Conservation (phyloP, 148 eudicot species). For the Cornus controversa region DNA sequence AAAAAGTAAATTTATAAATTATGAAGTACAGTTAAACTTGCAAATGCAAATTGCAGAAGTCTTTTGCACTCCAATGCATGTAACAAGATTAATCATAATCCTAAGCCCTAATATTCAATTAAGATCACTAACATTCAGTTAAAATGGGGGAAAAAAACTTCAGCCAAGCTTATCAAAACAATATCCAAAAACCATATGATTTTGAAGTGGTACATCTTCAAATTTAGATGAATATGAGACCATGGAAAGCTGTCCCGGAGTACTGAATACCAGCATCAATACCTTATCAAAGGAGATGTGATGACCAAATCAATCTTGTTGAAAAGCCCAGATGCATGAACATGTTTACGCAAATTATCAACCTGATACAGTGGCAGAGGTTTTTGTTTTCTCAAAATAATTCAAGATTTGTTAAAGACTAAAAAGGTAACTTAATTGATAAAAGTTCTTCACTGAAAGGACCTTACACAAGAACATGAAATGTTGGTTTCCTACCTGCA, state of each 20-base stretch:
- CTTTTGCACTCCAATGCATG: constrained; percentile 3
- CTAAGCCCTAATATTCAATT: not conserved
- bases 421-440: not conserved
- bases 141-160: too few relatives aligned
- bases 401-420: not conserved
- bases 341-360: constrained; percentile 81
- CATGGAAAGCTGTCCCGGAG: not conserved
- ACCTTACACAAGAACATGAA: not conserved
- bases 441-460: not conserved
- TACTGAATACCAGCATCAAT: constrained; percentile 16
- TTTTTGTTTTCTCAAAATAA: not conserved
- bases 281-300: constrained; percentile 89
- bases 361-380: constrained; percentile 53
- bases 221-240: not conserved
- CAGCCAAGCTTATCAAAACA: not conserved
- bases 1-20: not conserved
- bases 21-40: not conserved
- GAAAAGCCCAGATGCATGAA: constrained; percentile 66
- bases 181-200: not conserved
- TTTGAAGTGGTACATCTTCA: not conserved
- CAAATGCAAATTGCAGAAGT: too few relatives aligned
- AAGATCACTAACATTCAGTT: not conserved
- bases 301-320: constrained; percentile 76
- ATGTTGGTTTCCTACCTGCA: constrained; percentile 60
- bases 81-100: not conserved